Percentiles rank a stretch among this genome's conserved stretches.
These are phyloP conservation scores for Avicennia marina DNA, from an alignment of 257 asterid genomes.

Conservation along the genomic window DNA sequence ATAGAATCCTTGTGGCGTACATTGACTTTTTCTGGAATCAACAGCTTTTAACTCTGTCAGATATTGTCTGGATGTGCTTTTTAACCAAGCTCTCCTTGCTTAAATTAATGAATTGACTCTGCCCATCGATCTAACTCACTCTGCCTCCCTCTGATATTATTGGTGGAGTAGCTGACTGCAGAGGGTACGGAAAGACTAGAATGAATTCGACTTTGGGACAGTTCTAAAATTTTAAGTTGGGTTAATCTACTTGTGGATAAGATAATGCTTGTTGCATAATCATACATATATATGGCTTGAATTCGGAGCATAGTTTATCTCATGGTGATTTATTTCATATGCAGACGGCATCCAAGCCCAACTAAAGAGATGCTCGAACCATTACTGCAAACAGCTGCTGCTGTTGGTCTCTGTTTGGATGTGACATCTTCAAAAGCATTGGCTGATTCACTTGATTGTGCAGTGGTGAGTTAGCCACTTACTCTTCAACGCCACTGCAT, in stretches of 20 bases:
- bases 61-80: too few species aligned
- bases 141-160: constrained; percentile 4
- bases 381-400: constrained; percentile 80
- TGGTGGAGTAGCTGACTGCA: neutral
- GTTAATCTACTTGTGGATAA: constrained; percentile 4
- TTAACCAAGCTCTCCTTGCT: too few species aligned
- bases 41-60: too few species aligned
- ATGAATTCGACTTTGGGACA: neutral
- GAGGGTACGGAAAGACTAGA: constrained; percentile 1
- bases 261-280: constrained; percentile 8
- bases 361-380: constrained; percentile 99
- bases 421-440: constrained; percentile 89
- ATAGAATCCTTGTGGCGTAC: too few species aligned
- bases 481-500: constrained; percentile 16
- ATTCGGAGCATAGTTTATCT: constrained; percentile 5
- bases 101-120: constrained; percentile 13
- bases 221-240: constrained; percentile 4
- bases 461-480: constrained; percentile 64
- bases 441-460: constrained; percentile 97
- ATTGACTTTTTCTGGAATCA: too few species aligned
- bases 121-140: constrained; percentile 11
- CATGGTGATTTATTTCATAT: constrained; percentile 17
- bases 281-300: neutral
- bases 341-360: constrained; percentile 97
- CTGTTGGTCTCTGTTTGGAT: constrained; percentile 82